phyloP scores from a whole-genome alignment of 2,329 filamentous ascomycete species.

The Cercospora sp. region DNA sequence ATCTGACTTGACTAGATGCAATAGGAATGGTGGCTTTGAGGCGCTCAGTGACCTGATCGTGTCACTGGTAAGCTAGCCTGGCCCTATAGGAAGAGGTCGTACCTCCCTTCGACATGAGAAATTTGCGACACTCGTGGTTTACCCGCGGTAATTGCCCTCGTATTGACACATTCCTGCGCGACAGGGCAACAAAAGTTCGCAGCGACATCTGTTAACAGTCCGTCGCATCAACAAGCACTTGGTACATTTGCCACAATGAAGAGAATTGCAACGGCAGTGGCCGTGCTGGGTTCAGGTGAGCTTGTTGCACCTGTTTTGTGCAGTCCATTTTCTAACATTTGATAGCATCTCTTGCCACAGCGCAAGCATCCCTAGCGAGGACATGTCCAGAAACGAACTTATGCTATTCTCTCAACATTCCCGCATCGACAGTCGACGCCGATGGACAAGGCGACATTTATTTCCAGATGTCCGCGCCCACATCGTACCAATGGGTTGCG shows the following conservation, averaged over 20 bases:
- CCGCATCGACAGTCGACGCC: constrained; percentile 52
- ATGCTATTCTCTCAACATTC: constrained; percentile 57
- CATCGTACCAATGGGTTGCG: constrained; percentile 55
- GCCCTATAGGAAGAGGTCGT: constrained; percentile 3
- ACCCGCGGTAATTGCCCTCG: neutral
- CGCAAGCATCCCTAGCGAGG: constrained; percentile 25
- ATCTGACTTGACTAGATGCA: constrained; percentile 11
- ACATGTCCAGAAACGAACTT: constrained; percentile 35
- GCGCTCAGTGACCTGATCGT: neutral
- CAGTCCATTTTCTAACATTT: neutral
- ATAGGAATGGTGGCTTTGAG: neutral
- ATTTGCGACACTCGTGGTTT: neutral
- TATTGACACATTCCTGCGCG: neutral
- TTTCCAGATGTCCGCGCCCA: constrained; percentile 58
- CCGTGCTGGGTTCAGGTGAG: constrained; percentile 18
- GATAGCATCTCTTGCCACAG: constrained; percentile 12
- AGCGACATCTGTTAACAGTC: neutral
- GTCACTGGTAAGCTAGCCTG: constrained; percentile 4
- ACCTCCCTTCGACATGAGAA: constrained; percentile 1
- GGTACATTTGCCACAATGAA: constrained; percentile 14
- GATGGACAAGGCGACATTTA: constrained; percentile 56
- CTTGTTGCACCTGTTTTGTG: neutral
- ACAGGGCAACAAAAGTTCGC: neutral
- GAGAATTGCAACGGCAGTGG: neutral
- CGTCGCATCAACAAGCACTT: neutral